These are phyloP conservation scores for Ambrosia hybrid DNA, from an alignment of 140 eudicot genomes.

Conservation along the genomic window DNA sequence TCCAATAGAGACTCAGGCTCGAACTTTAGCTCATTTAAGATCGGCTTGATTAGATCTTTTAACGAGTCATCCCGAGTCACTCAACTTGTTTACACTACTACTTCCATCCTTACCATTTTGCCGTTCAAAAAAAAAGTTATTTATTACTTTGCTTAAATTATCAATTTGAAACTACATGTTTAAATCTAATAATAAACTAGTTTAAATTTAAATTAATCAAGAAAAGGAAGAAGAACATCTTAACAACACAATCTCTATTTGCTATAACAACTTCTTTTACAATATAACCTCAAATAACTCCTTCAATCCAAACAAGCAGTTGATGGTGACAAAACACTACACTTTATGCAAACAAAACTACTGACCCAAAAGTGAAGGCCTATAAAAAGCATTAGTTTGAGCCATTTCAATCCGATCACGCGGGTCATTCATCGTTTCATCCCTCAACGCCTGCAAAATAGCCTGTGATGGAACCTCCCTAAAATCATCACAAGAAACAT, in stretches of 20 bases:
- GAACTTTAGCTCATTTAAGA: too few species aligned
- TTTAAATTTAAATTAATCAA: background rate
- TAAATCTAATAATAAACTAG: background rate
- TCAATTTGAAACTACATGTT: background rate
- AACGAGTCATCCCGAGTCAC: too few species aligned
- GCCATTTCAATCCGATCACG: constrained; percentile 97
- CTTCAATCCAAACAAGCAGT: constrained; percentile 19
- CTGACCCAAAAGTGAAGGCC: constrained; percentile 77
- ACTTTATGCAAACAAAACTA: constrained; percentile 21
- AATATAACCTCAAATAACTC: background rate
- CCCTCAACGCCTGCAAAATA: constrained; percentile 86
- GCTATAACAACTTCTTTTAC: constrained; percentile 7
- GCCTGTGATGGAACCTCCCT: constrained; percentile 74
- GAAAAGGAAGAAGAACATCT: background rate
- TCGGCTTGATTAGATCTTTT: too few species aligned
- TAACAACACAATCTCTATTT: background rate
- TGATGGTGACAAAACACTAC: constrained; percentile 23
- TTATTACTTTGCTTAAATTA: background rate
- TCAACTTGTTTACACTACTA: too few species aligned
- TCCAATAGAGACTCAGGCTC: too few species aligned
- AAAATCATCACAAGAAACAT: constrained; percentile 1
- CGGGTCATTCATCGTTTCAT: constrained; percentile 92
- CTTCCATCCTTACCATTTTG: too few species aligned
- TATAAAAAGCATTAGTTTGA: constrained; percentile 77
- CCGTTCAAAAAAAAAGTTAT: too few species aligned